Conservation (phyloP, 768 basidiomycete genomes). For the Boletus sensibilis region DNA sequence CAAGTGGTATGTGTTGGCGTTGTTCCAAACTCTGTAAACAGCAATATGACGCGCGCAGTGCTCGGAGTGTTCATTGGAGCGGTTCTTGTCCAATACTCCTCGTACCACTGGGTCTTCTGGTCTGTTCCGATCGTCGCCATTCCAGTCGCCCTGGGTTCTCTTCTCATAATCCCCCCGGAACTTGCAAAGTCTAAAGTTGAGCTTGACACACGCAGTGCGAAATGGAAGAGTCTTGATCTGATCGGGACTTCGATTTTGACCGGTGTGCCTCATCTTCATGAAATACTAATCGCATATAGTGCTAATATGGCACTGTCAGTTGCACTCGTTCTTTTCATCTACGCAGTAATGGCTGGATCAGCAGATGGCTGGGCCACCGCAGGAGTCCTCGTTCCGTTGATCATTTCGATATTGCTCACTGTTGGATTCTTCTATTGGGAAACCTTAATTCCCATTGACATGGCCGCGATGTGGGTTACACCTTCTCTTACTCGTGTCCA, state of each 20-base stretch:
- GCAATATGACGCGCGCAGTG: conserved; percentile 24
- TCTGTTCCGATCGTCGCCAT: conserved; percentile 41
- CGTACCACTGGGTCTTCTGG: conserved; percentile 55
- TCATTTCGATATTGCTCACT: conserved; percentile 42
- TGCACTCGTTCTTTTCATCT: conserved; percentile 41
- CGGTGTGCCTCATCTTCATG: conserved; percentile 20
- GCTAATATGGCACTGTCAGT: conserved; percentile 20
- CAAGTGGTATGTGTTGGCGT: conserved; percentile 35
- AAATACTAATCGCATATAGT: neutral
- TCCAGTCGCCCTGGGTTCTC: conserved; percentile 31
- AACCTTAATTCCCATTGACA: conserved; percentile 36
- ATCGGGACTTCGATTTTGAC: conserved; percentile 40
- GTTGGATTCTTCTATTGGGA: conserved; percentile 54
- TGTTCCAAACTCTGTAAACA: neutral
- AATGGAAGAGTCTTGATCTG: conserved; percentile 37
- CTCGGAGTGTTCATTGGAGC: conserved; percentile 46
- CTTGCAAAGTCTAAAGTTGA: neutral
- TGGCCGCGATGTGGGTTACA: conserved; percentile 42
- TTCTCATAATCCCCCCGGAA: conserved; percentile 36
- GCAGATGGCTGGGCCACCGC: conserved; percentile 48
- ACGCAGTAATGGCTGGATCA: conserved; percentile 47
- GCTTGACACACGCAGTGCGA: conserved; percentile 1
- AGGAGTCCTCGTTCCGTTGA: conserved; percentile 44
- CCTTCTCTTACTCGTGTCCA: neutral
- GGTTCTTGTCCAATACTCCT: conserved; percentile 38